phyloP scores from a whole-genome alignment of 2,329 filamentous ascomycete genomes.

The Fusarium subtropicale region DNA sequence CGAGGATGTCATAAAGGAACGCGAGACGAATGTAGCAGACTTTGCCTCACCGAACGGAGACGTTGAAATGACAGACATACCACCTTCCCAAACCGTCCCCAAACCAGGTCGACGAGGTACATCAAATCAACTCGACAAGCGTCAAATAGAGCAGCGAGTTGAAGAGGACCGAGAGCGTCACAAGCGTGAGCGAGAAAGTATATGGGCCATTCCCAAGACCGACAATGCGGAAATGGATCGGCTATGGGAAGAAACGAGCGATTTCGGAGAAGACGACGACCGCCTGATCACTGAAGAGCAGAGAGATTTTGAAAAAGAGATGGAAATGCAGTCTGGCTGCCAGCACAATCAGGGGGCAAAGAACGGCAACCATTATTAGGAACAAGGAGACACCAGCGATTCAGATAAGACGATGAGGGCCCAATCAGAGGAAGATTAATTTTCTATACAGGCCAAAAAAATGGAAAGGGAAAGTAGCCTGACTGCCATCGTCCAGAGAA shows the following conservation, averaged over 20 bases:
- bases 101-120: slow-evolving; percentile 50
- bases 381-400: slow-evolving; percentile 88
- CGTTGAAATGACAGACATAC: slow-evolving; percentile 56
- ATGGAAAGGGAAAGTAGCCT: slow-evolving; percentile 51
- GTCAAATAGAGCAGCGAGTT: slow-evolving; percentile 93
- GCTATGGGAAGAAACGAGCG: slow-evolving; percentile 88
- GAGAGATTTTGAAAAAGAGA: slow-evolving; percentile 59
- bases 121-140: slow-evolving; percentile 74
- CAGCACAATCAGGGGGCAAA: slow-evolving; percentile 51
- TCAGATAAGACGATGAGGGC: slow-evolving; percentile 86
- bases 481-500: slow-evolving; percentile 54
- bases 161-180: slow-evolving; percentile 97
- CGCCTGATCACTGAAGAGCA: slow-evolving; percentile 79
- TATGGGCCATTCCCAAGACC: slow-evolving; percentile 82
- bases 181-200: slow-evolving; percentile 89
- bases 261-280: slow-evolving; percentile 88
- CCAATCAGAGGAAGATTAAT: slow-evolving; percentile 77
- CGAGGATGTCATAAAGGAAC: slow-evolving; percentile 83
- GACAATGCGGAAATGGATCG: slow-evolving; percentile 78
- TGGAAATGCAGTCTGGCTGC: slow-evolving; percentile 55
- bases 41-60: slow-evolving; percentile 63
- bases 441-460: slow-evolving; percentile 55
- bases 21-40: slow-evolving; percentile 74
- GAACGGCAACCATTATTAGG: slow-evolving; percentile 51
- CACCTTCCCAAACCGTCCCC: slow-evolving; percentile 56